Evolutionary conservation across 305 asterid genomes (phyloP).

Genomic region (Petunia hybrid): DNA sequence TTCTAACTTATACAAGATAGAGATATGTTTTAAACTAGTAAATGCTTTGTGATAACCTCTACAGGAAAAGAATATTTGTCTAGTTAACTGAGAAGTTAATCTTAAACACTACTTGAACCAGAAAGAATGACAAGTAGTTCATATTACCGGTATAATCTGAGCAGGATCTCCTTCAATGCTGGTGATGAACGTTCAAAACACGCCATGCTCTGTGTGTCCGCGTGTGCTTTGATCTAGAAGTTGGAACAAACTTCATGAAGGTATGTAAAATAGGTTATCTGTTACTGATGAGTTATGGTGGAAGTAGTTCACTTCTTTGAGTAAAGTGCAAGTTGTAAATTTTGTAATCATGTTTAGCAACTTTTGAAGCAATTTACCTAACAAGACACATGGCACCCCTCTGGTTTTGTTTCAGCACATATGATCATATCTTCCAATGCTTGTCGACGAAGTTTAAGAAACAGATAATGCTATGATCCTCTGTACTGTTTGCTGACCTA

Average conservation of each 20-base stretch:
- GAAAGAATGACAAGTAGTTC: not conserved
- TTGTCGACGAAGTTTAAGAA: slow-evolving; percentile 28
- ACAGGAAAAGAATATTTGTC: not conserved
- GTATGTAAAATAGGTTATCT: slow-evolving; percentile 17
- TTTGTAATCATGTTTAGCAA: slow-evolving; percentile 62
- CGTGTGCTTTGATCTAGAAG: slow-evolving; percentile 5
- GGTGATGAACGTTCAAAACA: slow-evolving; percentile 89
- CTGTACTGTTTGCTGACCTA: slow-evolving; percentile 15
- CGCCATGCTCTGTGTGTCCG: slow-evolving; percentile 48
- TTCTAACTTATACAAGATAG: not conserved
- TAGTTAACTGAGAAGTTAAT: not conserved
- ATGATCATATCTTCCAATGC: slow-evolving; percentile 24
- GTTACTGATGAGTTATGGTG: slow-evolving; percentile 28
- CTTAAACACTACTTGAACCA: slow-evolving; percentile 15
- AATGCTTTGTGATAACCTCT: not conserved
- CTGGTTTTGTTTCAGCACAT: not conserved
- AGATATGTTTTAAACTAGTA: not conserved
- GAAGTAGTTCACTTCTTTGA: slow-evolving; percentile 43
- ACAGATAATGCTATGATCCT: not conserved
- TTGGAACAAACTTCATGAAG: slow-evolving; percentile 23
- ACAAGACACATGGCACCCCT: not conserved
- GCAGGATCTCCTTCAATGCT: slow-evolving; percentile 79
- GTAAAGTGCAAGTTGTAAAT: slow-evolving; percentile 59
- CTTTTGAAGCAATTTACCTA: slow-evolving; percentile 60
- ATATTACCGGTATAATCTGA: slow-evolving; percentile 70